Conservation (phyloP, 2,329 filamentous ascomycete genomes). For the Ilyonectria sp. region DNA sequence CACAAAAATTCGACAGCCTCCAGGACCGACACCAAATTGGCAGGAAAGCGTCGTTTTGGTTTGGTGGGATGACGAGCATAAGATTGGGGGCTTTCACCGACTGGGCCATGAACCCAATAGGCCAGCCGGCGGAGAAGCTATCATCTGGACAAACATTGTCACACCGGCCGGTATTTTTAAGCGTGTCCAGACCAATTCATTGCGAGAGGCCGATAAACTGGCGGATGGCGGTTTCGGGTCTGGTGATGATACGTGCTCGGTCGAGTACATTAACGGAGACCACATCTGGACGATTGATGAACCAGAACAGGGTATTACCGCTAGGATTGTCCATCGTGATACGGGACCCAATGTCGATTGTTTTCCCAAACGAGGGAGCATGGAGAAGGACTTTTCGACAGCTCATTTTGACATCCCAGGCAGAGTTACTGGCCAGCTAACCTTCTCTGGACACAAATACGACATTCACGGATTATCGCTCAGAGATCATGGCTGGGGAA, state of each 20-base stretch:
- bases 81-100: conserved; percentile 15
- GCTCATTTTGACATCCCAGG: conserved; percentile 13
- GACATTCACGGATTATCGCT: conserved; percentile 5
- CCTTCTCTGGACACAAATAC: conserved; percentile 3
- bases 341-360: conserved; percentile 18
- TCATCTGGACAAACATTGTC: conserved; percentile 14
- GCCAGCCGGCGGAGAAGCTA: conserved; percentile 7
- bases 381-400: conserved; percentile 5
- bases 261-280: conserved; percentile 6
- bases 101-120: conserved; percentile 7
- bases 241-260: conserved; percentile 8
- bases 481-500: conserved; percentile 16
- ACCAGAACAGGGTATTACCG: background rate
- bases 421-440: conserved; percentile 4
- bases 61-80: conserved; percentile 15
- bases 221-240: conserved; percentile 5
- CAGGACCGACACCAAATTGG: conserved; percentile 10
- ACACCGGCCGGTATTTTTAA: conserved; percentile 2
- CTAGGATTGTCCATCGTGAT: conserved; percentile 9
- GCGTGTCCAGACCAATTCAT: conserved; percentile 3
- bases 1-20: background rate
- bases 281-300: conserved; percentile 17
- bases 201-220: conserved; percentile 4
- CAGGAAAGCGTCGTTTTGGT: conserved; percentile 13
- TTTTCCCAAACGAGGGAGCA: conserved; percentile 17